These are phyloP conservation scores for Penicillium ucsense DNA, from an alignment of 495 filamentous ascomycete genomes.

Conservation along the genomic window DNA sequence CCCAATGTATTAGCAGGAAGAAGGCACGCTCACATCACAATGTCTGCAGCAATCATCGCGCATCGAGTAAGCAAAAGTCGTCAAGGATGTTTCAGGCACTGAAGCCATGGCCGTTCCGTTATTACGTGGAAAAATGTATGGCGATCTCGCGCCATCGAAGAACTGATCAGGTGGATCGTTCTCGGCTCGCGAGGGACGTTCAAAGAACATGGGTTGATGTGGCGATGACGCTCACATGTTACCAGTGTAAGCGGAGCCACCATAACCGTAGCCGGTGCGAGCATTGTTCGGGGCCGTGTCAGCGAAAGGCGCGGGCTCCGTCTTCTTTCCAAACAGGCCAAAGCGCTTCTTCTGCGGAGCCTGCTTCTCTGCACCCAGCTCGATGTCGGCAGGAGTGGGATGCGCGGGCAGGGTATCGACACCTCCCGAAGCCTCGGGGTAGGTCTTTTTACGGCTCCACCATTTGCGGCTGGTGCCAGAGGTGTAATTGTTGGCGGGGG, in stretches of 20 bases:
- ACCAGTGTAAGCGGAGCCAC: slow-evolving; percentile 31
- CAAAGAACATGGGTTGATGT: no score
- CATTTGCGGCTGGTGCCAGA: slow-evolving; percentile 46
- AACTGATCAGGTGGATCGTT: no score
- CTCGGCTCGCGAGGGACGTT: no score
- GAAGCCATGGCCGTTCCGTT: no score
- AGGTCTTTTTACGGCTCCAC: slow-evolving; percentile 41
- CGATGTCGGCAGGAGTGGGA: slow-evolving; percentile 30
- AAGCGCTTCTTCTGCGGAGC: slow-evolving; percentile 18
- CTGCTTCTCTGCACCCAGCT: slow-evolving; percentile 15
- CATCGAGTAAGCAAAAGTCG: no score
- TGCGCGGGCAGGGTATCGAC: slow-evolving; percentile 27
- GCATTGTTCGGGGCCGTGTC: slow-evolving; percentile 3
- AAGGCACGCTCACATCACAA: no score
- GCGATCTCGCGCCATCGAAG: no score
- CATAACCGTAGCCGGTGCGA: slow-evolving; percentile 21
- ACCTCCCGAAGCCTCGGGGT: slow-evolving; percentile 19
- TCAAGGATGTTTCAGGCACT: no score
- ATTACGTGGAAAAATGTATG: no score
- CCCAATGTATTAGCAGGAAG: no score
- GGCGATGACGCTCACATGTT: slow-evolving; percentile 15
- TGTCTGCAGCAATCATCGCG: no score
- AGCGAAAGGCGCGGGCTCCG: slow-evolving; percentile 6
- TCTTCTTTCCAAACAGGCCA: slow-evolving; percentile 17
- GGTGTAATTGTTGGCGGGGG: slow-evolving; percentile 69